A percentile compares a stretch with the other conserved stretches of the same genome.
Conservation (phyloP, 208 protist species). For the Wallacemonas collosoma region DNA sequence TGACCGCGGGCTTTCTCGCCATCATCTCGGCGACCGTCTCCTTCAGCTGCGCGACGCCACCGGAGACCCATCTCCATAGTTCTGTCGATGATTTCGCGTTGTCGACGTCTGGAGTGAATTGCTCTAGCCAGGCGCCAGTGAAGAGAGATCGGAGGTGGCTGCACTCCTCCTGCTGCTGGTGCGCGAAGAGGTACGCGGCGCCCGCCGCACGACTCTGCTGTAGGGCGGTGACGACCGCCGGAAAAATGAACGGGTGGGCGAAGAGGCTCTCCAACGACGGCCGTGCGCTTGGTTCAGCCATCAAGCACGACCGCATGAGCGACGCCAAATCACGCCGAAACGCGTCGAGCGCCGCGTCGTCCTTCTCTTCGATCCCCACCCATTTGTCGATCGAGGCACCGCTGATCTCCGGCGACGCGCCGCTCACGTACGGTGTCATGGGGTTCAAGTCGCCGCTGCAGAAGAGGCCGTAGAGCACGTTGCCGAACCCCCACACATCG, state of each 20-base stretch:
- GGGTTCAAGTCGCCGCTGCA: constrained; percentile 15
- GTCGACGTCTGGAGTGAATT: background rate
- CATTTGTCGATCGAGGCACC: constrained; percentile 4
- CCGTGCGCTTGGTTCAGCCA: constrained; percentile 2
- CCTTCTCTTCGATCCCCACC: constrained; percentile 5
- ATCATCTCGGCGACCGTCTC: constrained; percentile 13
- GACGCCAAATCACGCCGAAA: constrained; percentile 4
- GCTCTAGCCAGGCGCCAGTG: constrained; percentile 13
- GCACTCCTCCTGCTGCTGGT: constrained; percentile 5
- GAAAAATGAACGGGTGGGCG: constrained; percentile 14
- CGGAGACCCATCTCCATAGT: constrained; percentile 7
- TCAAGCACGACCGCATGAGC: background rate
- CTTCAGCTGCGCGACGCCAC: constrained; percentile 10
- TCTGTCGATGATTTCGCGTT: background rate
- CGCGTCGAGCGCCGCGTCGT: background rate
- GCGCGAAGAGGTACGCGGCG: constrained; percentile 5
- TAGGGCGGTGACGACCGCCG: background rate
- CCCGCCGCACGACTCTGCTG: constrained; percentile 8
- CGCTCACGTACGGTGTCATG: constrained; percentile 9
- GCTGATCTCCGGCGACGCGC: background rate
- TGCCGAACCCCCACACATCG: constrained; percentile 16
- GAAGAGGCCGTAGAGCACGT: constrained; percentile 14
- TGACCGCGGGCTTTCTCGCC: background rate
- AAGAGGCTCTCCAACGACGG: constrained; percentile 4
- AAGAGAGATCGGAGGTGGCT: constrained; percentile 10